These are phyloP conservation scores for Argentina anserina DNA, from an alignment of 306 rosid species.

Conservation along the genomic window DNA sequence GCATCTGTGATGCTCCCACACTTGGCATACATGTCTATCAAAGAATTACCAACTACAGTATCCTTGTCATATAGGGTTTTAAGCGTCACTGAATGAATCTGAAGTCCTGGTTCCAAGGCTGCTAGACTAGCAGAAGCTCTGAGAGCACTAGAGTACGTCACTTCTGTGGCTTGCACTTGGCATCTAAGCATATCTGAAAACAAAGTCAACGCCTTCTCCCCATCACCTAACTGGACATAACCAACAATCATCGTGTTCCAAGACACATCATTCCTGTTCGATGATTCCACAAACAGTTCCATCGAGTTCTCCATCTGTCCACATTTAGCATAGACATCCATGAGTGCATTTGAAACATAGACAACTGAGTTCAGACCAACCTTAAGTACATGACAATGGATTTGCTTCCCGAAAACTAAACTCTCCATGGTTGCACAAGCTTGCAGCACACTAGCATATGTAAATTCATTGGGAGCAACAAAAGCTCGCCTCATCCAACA, in stretches of 20 bases:
- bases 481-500: conserved; percentile 41
- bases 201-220: conserved; percentile 36
- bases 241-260: conserved; percentile 57
- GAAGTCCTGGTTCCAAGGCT: conserved; percentile 40
- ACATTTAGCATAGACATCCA: conserved; percentile 52
- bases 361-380: conserved; percentile 37
- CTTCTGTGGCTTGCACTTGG: conserved; percentile 40
- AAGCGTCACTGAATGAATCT: conserved; percentile 44
- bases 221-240: conserved; percentile 42
- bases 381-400: conserved; percentile 38
- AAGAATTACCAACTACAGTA: conserved; percentile 40
- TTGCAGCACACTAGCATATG: conserved; percentile 45
- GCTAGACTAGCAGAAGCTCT: conserved; percentile 47
- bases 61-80: conserved; percentile 40
- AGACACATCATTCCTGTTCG: conserved; percentile 36
- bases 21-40: conserved; percentile 54
- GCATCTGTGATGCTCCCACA: conserved; percentile 46
- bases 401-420: conserved; percentile 33
- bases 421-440: conserved; percentile 38
- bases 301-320: conserved; percentile 35
- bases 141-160: conserved; percentile 48
- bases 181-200: conserved; percentile 32
- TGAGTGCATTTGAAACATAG: conserved; percentile 47
- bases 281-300: conserved; percentile 33
- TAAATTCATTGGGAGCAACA: conserved; percentile 43